Evolutionary conservation across 306 rosid genomes (phyloP).

Genomic region (Fragaria iinumae): DNA sequence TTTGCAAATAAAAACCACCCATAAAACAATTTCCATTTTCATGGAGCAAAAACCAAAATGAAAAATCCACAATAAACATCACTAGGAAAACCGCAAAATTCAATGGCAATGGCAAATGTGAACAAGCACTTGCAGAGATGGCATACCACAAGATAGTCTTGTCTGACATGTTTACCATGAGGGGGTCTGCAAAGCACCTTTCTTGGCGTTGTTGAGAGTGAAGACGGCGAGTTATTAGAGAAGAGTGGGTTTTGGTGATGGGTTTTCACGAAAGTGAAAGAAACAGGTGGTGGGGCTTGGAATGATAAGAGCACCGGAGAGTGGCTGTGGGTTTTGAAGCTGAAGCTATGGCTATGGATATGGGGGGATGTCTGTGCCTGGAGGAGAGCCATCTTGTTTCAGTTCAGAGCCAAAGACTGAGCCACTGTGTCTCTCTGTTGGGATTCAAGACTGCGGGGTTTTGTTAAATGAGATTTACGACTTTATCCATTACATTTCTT

Average conservation of each 20-base stretch:
- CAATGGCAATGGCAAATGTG: neutral
- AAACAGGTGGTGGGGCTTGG: constrained; percentile 26
- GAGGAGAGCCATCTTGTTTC: constrained; percentile 46
- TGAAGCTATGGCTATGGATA: neutral
- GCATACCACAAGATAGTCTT: constrained; percentile 87
- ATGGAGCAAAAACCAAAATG: neutral
- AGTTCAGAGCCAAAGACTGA: neutral
- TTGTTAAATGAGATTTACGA: neutral
- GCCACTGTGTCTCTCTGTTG: neutral
- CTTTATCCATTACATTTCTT: neutral
- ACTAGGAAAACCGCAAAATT: too few relatives aligned
- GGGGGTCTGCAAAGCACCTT: constrained; percentile 66
- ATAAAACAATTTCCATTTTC: neutral
- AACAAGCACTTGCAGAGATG: neutral
- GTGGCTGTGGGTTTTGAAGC: constrained; percentile 4
- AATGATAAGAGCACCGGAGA: constrained; percentile 31
- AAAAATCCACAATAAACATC: neutral
- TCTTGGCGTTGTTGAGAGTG: constrained; percentile 53
- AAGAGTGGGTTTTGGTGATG: constrained; percentile 50
- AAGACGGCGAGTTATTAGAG: constrained; percentile 30
- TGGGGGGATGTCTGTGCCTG: constrained; percentile 30
- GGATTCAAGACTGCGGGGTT: neutral
- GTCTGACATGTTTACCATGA: constrained; percentile 56
- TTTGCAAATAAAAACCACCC: neutral
- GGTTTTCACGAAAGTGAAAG: constrained; percentile 34